Conservation (phyloP, 305 asterid species). For the Rubia peregrina region DNA sequence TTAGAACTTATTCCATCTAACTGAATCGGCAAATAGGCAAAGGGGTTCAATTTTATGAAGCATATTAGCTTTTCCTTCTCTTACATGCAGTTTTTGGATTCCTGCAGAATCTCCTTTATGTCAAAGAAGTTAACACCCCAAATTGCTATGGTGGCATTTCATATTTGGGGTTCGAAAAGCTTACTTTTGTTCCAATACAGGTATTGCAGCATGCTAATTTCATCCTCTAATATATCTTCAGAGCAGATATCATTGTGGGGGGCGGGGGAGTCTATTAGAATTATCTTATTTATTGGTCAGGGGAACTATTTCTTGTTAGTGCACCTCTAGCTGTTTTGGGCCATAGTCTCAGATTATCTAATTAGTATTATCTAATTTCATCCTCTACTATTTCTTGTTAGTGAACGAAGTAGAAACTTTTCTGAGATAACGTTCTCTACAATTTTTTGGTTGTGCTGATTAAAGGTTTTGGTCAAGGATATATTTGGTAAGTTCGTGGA, state of each 20-base stretch:
- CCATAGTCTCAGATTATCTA: too few species aligned
- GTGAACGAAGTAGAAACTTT: too few species aligned
- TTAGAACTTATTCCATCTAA: neutral
- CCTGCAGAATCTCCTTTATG: constrained; percentile 79
- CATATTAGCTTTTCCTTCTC: constrained; percentile 14
- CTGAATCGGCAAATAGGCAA: neutral
- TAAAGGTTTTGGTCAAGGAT: neutral
- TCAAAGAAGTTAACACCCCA: constrained; percentile 71
- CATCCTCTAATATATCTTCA: neutral
- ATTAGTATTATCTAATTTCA: too few species aligned
- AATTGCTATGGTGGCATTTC: constrained; percentile 82
- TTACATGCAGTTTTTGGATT: constrained; percentile 15
- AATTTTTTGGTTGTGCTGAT: neutral
- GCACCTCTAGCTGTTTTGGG: neutral
- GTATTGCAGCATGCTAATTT: constrained; percentile 25
- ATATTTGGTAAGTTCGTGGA: neutral
- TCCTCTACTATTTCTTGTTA: neutral
- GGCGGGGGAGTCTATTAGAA: neutral
- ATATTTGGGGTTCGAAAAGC: constrained; percentile 89
- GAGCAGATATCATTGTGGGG: neutral
- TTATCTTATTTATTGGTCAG: neutral
- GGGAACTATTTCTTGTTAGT: neutral
- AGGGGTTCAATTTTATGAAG: constrained; percentile 7
- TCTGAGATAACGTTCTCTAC: too few species aligned
- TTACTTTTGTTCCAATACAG: constrained; percentile 96